Evolutionary conservation across 176 grass and related monocot genomes (phyloP).

Genomic region (Aegilops bicornis): DNA sequence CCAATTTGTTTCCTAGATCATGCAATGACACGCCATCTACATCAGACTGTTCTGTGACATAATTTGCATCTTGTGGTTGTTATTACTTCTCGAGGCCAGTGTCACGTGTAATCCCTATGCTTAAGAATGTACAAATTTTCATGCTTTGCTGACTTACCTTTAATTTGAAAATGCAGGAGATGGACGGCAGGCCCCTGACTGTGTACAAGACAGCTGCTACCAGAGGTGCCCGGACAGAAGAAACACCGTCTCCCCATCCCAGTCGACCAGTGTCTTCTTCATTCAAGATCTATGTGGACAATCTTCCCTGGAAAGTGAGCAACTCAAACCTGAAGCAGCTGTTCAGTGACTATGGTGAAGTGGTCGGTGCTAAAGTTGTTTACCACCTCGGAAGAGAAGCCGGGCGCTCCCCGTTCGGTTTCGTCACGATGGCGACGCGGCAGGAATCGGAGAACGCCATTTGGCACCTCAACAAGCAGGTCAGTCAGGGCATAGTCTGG

Average conservation of each 20-base stretch:
- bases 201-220: slow-evolving; percentile 18
- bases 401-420: slow-evolving; percentile 72
- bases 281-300: slow-evolving; percentile 68
- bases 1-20: neutral
- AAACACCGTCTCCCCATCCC: slow-evolving; percentile 2
- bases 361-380: slow-evolving; percentile 66
- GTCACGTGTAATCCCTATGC: neutral
- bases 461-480: slow-evolving; percentile 82
- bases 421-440: slow-evolving; percentile 72
- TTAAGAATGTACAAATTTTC: neutral
- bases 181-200: slow-evolving; percentile 57
- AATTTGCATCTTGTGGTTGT: neutral
- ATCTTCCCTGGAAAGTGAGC: slow-evolving; percentile 76
- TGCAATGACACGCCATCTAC: neutral
- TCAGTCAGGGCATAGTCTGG: slow-evolving; percentile 16
- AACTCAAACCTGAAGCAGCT: slow-evolving; percentile 65
- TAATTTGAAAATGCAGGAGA: slow-evolving; percentile 40
- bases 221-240: neutral
- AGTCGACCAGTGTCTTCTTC: slow-evolving; percentile 2
- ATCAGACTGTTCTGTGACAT: neutral
- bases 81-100: neutral
- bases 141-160: slow-evolving; percentile 4
- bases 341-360: slow-evolving; percentile 75
- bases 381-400: slow-evolving; percentile 40
- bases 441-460: slow-evolving; percentile 76